These are phyloP conservation scores for Hordeum marinum DNA, from an alignment of 176 grass and related monocot species.

Conservation along the genomic window DNA sequence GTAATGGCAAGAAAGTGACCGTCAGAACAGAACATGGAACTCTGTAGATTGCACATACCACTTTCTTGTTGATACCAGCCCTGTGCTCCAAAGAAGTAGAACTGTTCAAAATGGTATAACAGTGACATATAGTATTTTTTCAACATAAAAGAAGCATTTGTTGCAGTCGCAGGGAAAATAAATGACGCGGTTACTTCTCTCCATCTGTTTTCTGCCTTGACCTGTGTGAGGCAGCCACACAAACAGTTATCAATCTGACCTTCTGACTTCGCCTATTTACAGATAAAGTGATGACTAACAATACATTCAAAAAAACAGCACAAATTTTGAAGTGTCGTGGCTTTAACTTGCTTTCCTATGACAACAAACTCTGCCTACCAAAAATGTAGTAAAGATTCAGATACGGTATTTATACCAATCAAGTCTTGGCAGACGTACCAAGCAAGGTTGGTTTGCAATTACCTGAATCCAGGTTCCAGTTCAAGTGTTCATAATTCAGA, in stretches of 20 bases:
- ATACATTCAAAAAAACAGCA: slow-evolving; percentile 21
- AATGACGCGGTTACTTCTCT: slow-evolving; percentile 90
- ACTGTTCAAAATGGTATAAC: slow-evolving; percentile 81
- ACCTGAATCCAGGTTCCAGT: not conserved
- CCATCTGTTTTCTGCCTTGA: slow-evolving; percentile 82
- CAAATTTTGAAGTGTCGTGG: not conserved
- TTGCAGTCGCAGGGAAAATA: slow-evolving; percentile 74
- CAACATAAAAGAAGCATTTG: slow-evolving; percentile 90
- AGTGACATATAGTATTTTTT: slow-evolving; percentile 88
- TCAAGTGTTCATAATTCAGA: not conserved
- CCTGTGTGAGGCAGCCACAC: slow-evolving; percentile 43
- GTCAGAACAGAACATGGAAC: slow-evolving; percentile 16
- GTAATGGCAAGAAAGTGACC: not conserved
- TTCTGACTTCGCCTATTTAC: slow-evolving; percentile 9
- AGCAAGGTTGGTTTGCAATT: not conserved
- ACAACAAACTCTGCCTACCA: not conserved
- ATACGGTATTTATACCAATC: slow-evolving; percentile 7
- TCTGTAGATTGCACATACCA: slow-evolving; percentile 33
- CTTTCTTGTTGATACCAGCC: slow-evolving; percentile 49
- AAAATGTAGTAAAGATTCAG: not conserved
- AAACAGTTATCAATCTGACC: not conserved
- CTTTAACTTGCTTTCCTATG: slow-evolving; percentile 18
- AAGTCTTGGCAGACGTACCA: not conserved
- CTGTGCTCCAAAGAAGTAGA: slow-evolving; percentile 67
- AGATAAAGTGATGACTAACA: slow-evolving; percentile 12